Evolutionary conservation across 1,284 basidiomycete species (phyloP).

Genomic region (Dichomitus squalens): DNA sequence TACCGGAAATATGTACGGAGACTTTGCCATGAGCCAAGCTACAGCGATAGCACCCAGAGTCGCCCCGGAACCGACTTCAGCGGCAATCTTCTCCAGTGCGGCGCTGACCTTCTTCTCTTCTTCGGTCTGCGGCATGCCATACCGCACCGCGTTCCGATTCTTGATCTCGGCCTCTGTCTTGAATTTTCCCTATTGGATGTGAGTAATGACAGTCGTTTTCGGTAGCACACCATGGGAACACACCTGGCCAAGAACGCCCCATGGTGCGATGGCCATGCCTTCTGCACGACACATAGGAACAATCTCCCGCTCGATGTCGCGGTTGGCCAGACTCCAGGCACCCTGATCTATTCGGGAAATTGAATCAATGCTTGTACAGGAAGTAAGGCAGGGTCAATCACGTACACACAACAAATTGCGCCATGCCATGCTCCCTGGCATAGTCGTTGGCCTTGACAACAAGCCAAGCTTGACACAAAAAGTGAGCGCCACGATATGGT

Average conservation of each 20-base stretch:
- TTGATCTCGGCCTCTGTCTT: constrained; percentile 42
- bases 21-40: constrained; percentile 32
- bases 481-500: background rate
- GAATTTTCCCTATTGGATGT: constrained; percentile 10
- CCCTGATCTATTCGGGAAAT: constrained; percentile 41
- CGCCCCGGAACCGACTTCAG: constrained; percentile 26
- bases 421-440: constrained; percentile 47
- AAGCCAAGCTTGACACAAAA: constrained; percentile 44
- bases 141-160: constrained; percentile 18
- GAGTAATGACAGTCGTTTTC: background rate
- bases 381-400: background rate
- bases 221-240: background rate
- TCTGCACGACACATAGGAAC: constrained; percentile 21
- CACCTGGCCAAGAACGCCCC: constrained; percentile 26
- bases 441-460: constrained; percentile 55
- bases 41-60: constrained; percentile 18
- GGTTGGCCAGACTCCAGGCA: constrained; percentile 45
- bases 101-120: constrained; percentile 22
- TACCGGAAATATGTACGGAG: constrained; percentile 19
- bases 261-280: constrained; percentile 18
- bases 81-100: constrained; percentile 23
- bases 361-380: no score
- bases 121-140: constrained; percentile 26
- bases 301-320: constrained; percentile 22
- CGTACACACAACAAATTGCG: constrained; percentile 48